These are phyloP conservation scores for Fusarium citri DNA, from an alignment of 2,329 filamentous ascomycete species.

Conservation along the genomic window DNA sequence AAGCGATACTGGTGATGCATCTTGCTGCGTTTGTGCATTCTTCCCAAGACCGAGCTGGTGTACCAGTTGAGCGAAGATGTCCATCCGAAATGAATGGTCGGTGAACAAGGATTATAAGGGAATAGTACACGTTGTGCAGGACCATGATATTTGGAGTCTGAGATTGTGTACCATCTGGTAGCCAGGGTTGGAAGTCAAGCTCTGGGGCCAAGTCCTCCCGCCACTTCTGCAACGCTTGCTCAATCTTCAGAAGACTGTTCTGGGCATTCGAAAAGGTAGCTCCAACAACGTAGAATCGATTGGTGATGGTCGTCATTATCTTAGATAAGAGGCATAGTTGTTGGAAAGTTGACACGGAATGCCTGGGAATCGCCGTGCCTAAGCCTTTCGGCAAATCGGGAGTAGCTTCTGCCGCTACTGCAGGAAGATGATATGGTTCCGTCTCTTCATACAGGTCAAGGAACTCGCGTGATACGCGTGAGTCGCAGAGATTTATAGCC, in stretches of 20 bases:
- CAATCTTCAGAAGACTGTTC: background rate
- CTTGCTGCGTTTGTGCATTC: slow-evolving; percentile 8
- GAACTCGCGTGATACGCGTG: slow-evolving; percentile 7
- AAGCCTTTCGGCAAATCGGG: background rate
- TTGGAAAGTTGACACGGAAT: slow-evolving; percentile 18
- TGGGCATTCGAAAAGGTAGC: slow-evolving; percentile 17
- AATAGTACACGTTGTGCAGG: slow-evolving; percentile 12
- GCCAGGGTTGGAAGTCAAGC: slow-evolving; percentile 14
- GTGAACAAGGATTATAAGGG: slow-evolving; percentile 5
- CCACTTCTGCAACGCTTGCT: slow-evolving; percentile 7
- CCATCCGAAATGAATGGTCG: slow-evolving; percentile 20
- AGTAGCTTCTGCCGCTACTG: accelerated
- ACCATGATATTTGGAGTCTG: slow-evolving; percentile 22
- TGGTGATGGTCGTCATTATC: slow-evolving; percentile 21
- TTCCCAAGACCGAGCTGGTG: slow-evolving; percentile 4
- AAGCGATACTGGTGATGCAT: slow-evolving; percentile 9
- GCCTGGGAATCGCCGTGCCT: background rate
- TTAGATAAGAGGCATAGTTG: slow-evolving; percentile 11
- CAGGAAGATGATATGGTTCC: slow-evolving; percentile 4
- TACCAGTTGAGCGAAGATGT: background rate
- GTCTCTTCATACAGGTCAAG: slow-evolving; percentile 19
- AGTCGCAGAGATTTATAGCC: slow-evolving; percentile 1
- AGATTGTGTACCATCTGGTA: accelerated
- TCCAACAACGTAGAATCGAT: slow-evolving; percentile 13
- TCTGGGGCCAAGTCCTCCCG: background rate